These are phyloP conservation scores for Flaveria ramosissima DNA, from an alignment of 129 eudicot genomes.

Conservation along the genomic window DNA sequence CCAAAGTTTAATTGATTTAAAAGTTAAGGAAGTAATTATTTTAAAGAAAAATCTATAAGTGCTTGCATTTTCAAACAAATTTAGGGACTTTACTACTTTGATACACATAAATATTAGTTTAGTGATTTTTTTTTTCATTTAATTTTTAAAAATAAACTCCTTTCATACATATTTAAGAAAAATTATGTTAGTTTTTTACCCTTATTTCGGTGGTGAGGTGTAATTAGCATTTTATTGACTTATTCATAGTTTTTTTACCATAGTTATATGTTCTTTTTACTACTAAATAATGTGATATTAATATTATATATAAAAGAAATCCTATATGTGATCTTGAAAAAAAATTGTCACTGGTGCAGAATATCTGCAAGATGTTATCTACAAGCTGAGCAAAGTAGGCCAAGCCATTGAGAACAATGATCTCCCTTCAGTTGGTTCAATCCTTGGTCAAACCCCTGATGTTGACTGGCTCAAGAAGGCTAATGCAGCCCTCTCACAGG, in stretches of 20 bases:
- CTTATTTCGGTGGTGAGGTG: too few species aligned
- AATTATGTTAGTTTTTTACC: too few species aligned
- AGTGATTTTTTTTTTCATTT: too few species aligned
- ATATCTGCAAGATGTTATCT: constrained; percentile 85
- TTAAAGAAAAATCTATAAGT: too few species aligned
- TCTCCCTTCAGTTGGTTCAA: constrained; percentile 72
- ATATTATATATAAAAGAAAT: background rate
- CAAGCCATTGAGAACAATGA: constrained; percentile 94
- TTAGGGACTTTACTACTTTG: too few species aligned
- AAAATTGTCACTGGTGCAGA: constrained; percentile 36
- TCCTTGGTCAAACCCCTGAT: constrained; percentile 72
- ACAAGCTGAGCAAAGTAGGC: constrained; percentile 86
- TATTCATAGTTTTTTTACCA: background rate
- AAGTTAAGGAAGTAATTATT: too few species aligned
- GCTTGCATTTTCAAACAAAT: too few species aligned
- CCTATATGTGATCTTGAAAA: background rate
- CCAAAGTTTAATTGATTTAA: too few species aligned
- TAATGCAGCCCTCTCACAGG: constrained; percentile 84
- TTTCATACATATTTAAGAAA: too few species aligned
- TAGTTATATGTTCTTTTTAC: background rate
- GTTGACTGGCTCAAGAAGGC: constrained; percentile 82
- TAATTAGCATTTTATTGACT: background rate
- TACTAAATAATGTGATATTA: background rate
- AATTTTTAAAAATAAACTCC: too few species aligned
- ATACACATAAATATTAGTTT: too few species aligned